These are phyloP conservation scores for Pholiota microspora DNA, from an alignment of 768 basidiomycete species.

Conservation along the genomic window DNA sequence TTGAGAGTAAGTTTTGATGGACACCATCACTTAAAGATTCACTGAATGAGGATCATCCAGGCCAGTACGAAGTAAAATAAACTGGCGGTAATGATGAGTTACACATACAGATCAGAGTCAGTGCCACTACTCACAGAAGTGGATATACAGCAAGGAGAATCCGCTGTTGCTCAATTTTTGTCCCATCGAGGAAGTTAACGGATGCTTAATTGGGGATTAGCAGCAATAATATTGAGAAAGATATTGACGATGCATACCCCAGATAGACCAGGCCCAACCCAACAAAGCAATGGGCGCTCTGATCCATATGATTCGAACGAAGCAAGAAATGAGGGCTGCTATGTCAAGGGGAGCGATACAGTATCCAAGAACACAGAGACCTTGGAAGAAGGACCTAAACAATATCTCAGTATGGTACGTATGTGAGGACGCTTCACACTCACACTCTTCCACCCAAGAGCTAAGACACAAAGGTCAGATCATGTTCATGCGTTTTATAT, in stretches of 20 bases:
- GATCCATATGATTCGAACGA: slow-evolving; percentile 83
- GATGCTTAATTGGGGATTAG: slow-evolving; percentile 53
- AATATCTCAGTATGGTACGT: slow-evolving; percentile 1
- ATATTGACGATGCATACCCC: slow-evolving; percentile 63
- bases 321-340: slow-evolving; percentile 84
- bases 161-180: slow-evolving; percentile 87
- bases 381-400: slow-evolving; percentile 90
- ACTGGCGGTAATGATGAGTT: slow-evolving; percentile 37
- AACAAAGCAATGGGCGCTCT: slow-evolving; percentile 82
- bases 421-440: slow-evolving; percentile 19
- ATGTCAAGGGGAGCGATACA: slow-evolving; percentile 92
- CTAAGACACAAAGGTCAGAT: slow-evolving; percentile 31
- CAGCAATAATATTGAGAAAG: not conserved
- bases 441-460: slow-evolving; percentile 83
- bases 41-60: slow-evolving; percentile 97
- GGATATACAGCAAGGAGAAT: slow-evolving; percentile 95
- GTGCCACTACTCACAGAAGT: slow-evolving; percentile 60
- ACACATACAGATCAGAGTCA: slow-evolving; percentile 6
- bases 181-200: slow-evolving; percentile 94
- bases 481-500: not conserved
- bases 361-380: slow-evolving; percentile 91
- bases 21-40: slow-evolving; percentile 15
- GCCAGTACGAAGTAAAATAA: slow-evolving; percentile 93
- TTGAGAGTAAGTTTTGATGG: not conserved
- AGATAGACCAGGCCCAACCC: slow-evolving; percentile 95